Evolutionary conservation across 495 filamentous ascomycete genomes (phyloP), one percentile per base, ranked within the genome.

Genomic region (Penicillium goetzii): DNA sequence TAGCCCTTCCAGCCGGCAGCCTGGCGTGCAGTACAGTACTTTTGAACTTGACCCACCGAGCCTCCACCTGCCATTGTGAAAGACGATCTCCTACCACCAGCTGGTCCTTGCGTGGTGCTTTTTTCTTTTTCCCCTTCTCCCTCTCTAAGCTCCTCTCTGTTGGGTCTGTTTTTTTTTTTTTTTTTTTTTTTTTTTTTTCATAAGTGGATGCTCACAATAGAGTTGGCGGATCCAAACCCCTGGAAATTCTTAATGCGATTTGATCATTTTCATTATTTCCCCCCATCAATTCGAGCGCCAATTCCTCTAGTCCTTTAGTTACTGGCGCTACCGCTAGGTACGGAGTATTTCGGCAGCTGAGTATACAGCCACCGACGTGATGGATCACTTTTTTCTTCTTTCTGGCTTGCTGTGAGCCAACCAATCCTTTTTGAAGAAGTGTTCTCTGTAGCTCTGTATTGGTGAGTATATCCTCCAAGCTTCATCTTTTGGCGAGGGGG

Each of bases 171-270:
- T n/a, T n/a, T n/a, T n/a, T n/a, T n/a, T n/a, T n/a, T n/a, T n/a
- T n/a, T n/a, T n/a, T n/a, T n/a, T n/a, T n/a, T n/a, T n/a, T n/a
- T n/a, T n/a, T n/a, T 11, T 9, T 12, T n/a, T 12, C 7, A 14
- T 26, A 9, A 56, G 61, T 69, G 66, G 58, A 60, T 59, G 58
- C 30, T 19, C 15, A 30, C 26, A 61, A 61, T 71, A 71, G 63
- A 63, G 67, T 72, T 72, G 53, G 51, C 62, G 53, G 64, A 58
- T 49, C 70, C 70, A 70, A 64, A 43, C 23, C 58, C 60, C 56
- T 70, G 64, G 67, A 62, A 64, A 56, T 63, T 38, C 55, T 63
- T 65, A 54, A 36, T 53, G 14, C 51, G 43, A 36, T 56, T 63
- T 67, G 54, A 21, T 45, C 58, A 47, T 19, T 43, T 43, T 19